Evolutionary conservation across 495 filamentous ascomycete species (phyloP).

Genomic region (Evansstolkia leycettana): DNA sequence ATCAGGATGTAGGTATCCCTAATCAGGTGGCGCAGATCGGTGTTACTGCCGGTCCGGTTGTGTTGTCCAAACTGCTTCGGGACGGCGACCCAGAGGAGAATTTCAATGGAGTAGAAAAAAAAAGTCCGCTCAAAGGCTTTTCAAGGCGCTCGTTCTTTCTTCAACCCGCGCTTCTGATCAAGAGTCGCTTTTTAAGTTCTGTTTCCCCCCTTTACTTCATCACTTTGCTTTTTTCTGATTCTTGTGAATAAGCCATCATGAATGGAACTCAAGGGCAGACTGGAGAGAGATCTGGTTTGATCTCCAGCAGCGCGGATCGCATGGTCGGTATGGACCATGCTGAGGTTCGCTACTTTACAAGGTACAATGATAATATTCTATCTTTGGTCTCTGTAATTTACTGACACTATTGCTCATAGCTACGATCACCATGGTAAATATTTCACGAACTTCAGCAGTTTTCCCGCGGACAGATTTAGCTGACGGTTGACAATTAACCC

Average conservation of each 20-base stretch:
- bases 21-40: too few relatives aligned
- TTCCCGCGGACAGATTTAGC: conserved; percentile 8
- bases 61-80: too few relatives aligned
- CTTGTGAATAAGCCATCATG: conserved; percentile 24
- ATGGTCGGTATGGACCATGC: conserved; percentile 63
- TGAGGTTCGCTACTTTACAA: conserved; percentile 96
- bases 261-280: conserved; percentile 15
- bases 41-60: too few relatives aligned
- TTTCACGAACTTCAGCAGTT: conserved; percentile 9
- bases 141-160: conserved; percentile 9
- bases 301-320: conserved; percentile 35
- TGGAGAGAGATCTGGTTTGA: too few relatives aligned
- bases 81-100: too few relatives aligned
- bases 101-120: conserved; percentile 25
- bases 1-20: too few relatives aligned
- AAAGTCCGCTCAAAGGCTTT: conserved; percentile 13
- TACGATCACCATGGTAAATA: conserved; percentile 88
- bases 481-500: conserved; percentile 11
- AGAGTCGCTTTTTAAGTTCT: not conserved
- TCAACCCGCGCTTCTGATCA: conserved; percentile 3
- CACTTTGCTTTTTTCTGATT: conserved; percentile 4
- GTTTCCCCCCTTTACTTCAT: conserved; percentile 5
- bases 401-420: conserved; percentile 38
- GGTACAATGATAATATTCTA: conserved; percentile 37
- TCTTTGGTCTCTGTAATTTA: conserved; percentile 13